Base-by-base conservation (phyloP, 108 stramenopile genomes). In the Skeletonema grethae region DNA sequence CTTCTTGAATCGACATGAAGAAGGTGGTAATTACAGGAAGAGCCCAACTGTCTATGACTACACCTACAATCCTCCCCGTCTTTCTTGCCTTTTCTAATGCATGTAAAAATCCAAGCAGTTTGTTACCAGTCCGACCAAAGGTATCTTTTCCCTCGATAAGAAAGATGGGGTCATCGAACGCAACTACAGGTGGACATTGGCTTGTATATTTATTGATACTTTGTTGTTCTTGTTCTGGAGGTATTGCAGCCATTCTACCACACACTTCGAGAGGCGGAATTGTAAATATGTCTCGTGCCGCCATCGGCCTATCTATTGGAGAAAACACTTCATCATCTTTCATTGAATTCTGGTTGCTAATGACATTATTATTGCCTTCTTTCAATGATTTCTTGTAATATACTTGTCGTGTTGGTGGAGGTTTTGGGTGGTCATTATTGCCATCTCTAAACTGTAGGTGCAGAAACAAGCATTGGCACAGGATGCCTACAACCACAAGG, bases 101-200 rank as follows among this genome's bases (percentile, higher is more conserved):
- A 62, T 81, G 80, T 0, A 81, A 48, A 25, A 74, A 81, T 61
- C 74, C 80, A 43, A 81, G 70, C 2, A 81, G 29, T 25, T 76
- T 69, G 35, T 76, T 76, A 20, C 75, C 75, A 18, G 75, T 76
- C 12, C 75, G 25, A n/a, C 75, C 75, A 32, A 56, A 76, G 15
- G 59, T 46, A 28, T 69, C 56, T 41, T 45, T 28, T 3, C 67
- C 67, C 13, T 50, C 29, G 15, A 76, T 41, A 2, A 76, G 75
- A 35, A 61, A 61, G n/a, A 61, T 61, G 7, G 60, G 69, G 20
- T 41, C 35, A 34, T 58, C 69, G 8, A 7, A 53, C 22, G 4
- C 22, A 24, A 53, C n/a, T 53, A 4, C 7, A 53, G 22, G 0
- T 20, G 50, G 50, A 24, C 50, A 53, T 53, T 53, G 20, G 24